A percentile compares a stretch with the other conserved stretches of the same genome.
phyloP scores from a whole-genome alignment of 2,329 filamentous ascomycete species.

The Cercospora citrullina region DNA sequence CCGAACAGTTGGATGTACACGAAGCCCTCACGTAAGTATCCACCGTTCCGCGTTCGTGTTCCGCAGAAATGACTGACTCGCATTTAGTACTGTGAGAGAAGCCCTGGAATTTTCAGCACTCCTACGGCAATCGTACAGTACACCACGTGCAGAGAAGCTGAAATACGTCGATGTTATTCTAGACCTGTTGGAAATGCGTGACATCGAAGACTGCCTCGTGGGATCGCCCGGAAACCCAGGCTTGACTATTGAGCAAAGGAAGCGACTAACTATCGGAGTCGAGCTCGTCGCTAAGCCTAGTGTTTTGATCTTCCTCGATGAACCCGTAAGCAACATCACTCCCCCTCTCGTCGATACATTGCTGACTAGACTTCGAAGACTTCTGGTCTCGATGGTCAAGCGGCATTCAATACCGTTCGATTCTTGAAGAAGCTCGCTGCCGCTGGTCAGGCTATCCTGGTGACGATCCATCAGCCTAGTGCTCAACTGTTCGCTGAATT shows the following conservation, averaged over 20 bases:
- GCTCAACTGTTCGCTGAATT: constrained; percentile 66
- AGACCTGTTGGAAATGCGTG: constrained; percentile 62
- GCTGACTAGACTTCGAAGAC: too few relatives aligned
- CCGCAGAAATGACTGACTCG: neutral
- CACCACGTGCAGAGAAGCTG: constrained; percentile 61
- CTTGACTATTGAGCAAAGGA: constrained; percentile 54
- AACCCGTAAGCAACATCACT: constrained; percentile 44
- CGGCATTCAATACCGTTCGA: constrained; percentile 64
- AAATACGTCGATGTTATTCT: constrained; percentile 66
- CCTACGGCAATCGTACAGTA: constrained; percentile 60
- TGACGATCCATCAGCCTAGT: constrained; percentile 70
- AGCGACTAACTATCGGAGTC: constrained; percentile 57
- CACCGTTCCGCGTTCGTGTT: too few relatives aligned
- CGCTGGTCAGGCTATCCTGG: constrained; percentile 65
- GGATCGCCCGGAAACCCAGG: constrained; percentile 55
- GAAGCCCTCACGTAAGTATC: constrained; percentile 57
- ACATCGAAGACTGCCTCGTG: constrained; percentile 64
- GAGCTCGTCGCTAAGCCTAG: constrained; percentile 59
- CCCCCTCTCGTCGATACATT: neutral
- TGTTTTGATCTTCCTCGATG: constrained; percentile 60
- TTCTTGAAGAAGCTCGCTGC: constrained; percentile 66
- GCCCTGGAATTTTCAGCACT: constrained; percentile 65
- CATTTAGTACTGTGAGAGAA: constrained; percentile 59
- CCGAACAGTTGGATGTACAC: constrained; percentile 66
- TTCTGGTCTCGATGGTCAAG: constrained; percentile 61